Percentiles rank a stretch among this genome's conserved stretches.
Conservation (phyloP, 371 early-diverging fungal genomes). For the Smittium mucronatum region DNA sequence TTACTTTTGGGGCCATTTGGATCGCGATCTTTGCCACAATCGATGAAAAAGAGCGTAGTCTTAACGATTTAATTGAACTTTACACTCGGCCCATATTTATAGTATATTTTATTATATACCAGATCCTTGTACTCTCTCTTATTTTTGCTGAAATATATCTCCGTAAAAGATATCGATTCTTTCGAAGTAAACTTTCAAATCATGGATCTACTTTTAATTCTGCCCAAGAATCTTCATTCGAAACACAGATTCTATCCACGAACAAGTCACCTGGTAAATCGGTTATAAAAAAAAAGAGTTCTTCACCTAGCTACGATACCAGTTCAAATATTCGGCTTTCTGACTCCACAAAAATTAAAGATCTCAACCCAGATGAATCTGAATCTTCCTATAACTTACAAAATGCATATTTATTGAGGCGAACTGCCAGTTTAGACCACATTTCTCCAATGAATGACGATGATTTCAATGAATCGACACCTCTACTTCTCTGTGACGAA, state of each 20-base stretch:
- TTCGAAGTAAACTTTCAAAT: background rate
- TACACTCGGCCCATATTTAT: conserved; percentile 60
- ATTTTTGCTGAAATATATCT: conserved; percentile 11
- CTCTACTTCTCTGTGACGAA: background rate
- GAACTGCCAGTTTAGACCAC: background rate
- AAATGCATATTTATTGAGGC: background rate
- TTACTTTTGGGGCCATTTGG: conserved; percentile 50
- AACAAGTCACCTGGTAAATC: background rate
- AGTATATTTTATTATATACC: conserved; percentile 48
- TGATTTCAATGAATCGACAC: background rate
- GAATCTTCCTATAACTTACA: background rate
- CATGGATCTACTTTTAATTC: background rate
- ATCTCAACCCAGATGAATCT: background rate
- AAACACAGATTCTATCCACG: background rate
- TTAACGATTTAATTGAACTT: conserved; percentile 52
- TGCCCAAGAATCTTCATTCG: background rate
- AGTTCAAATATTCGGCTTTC: too few relatives aligned
- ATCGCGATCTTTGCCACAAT: conserved; percentile 65
- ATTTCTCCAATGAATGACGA: too few relatives aligned
- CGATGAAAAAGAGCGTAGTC: conserved; percentile 54
- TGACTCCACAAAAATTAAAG: background rate
- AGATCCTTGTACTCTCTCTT: conserved; percentile 38
- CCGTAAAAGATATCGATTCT: background rate
- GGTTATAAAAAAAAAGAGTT: too few relatives aligned
- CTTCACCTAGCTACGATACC: too few relatives aligned